These are phyloP conservation scores for Croton setiger DNA, from an alignment of 441 rosid genomes.

Conservation along the genomic window DNA sequence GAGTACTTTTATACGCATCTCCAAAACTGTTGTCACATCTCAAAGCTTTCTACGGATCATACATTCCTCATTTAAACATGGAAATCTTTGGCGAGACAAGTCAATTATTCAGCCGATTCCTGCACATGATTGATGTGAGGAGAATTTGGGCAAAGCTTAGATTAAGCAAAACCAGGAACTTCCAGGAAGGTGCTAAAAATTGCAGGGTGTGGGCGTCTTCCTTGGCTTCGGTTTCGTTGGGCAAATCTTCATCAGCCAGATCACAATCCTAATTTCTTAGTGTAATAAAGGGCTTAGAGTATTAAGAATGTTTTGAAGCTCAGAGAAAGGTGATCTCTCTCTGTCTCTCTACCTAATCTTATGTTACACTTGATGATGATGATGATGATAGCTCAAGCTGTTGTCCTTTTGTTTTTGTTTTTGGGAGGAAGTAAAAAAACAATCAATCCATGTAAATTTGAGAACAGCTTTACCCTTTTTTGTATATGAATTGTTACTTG, in stretches of 20 bases:
- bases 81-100: constrained; percentile 80
- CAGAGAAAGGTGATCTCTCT: constrained; percentile 14
- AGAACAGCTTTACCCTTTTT: constrained; percentile 32
- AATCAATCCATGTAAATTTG: constrained; percentile 73
- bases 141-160: constrained; percentile 69
- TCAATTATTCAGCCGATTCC: constrained; percentile 56
- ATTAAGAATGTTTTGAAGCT: constrained; percentile 19
- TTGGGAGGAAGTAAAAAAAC: constrained; percentile 33
- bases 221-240: constrained; percentile 78
- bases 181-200: constrained; percentile 67
- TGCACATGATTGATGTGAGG: constrained; percentile 74
- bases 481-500: constrained; percentile 41
- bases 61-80: constrained; percentile 64
- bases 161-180: constrained; percentile 62
- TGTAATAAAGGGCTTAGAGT: constrained; percentile 20
- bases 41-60: constrained; percentile 54
- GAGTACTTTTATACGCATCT: constrained; percentile 40
- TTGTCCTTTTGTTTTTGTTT: constrained; percentile 29
- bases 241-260: constrained; percentile 54
- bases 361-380: constrained; percentile 8
- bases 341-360: background rate
- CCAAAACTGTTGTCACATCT: constrained; percentile 45
- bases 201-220: constrained; percentile 88
- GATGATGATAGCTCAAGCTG: constrained; percentile 27
- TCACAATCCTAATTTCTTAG: constrained; percentile 26